Evolutionary conservation across 2,329 filamentous ascomycete genomes (phyloP).

Genomic region (Colletotrichum zoysiae): DNA sequence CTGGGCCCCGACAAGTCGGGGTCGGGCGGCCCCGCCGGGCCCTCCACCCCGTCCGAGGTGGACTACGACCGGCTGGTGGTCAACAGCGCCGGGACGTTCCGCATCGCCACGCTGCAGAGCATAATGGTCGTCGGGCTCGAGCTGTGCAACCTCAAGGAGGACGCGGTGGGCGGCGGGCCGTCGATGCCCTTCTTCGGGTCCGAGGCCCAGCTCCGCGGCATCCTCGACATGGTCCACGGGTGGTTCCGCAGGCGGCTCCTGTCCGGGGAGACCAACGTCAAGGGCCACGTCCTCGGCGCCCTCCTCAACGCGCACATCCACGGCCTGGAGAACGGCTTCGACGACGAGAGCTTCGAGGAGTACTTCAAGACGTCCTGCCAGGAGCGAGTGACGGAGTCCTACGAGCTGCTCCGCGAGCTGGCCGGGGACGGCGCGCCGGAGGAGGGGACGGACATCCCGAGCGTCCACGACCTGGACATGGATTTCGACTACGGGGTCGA

Average conservation of each 20-base stretch:
- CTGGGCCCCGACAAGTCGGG: constrained; percentile 39
- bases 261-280: constrained; percentile 59
- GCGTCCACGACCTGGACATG: constrained; percentile 33
- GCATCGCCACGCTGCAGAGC: constrained; percentile 55
- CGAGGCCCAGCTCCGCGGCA: constrained; percentile 52
- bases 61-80: constrained; percentile 55
- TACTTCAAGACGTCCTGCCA: constrained; percentile 47
- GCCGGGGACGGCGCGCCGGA: constrained; percentile 45
- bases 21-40: constrained; percentile 29
- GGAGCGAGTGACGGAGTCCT: constrained; percentile 47
- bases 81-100: constrained; percentile 58
- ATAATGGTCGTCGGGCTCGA: constrained; percentile 60
- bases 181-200: constrained; percentile 48
- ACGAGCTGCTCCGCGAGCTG: constrained; percentile 51
- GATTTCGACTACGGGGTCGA: constrained; percentile 33
- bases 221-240: constrained; percentile 46
- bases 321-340: constrained; percentile 49
- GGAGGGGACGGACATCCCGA: constrained; percentile 16
- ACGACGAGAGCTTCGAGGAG: constrained; percentile 49
- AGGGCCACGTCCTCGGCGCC: constrained; percentile 52
- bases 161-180: constrained; percentile 52
- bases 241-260: constrained; percentile 53
- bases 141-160: constrained; percentile 59
- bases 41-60: constrained; percentile 10
- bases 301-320: constrained; percentile 54